Base-by-base conservation (phyloP, 768 basidiomycete genomes). In the Clavulina sp. region DNA sequence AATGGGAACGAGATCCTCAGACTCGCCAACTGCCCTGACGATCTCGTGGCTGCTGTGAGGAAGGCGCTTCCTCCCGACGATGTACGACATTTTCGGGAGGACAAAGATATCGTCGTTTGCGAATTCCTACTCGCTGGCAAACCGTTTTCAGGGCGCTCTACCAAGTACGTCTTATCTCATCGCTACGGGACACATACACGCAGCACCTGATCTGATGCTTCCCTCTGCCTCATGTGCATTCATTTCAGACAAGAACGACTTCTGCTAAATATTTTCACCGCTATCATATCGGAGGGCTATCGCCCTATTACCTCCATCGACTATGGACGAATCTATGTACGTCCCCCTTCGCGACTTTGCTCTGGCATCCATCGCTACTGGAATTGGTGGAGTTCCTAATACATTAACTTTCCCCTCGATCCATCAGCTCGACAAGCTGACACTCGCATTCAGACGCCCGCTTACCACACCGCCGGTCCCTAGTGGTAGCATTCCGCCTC, bases 1-100 rank as follows among this genome's bases (percentile, higher is more conserved):
- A 55, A 55, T 52, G 54, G 54, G n/a, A 41, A 29, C 16, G 54
- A 54, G 19, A 55, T 55, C 46, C 38, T 55, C 13, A 54, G 54
- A 19, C 19, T 55, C n/a, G 44, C 54, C 23, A 55, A 55, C 30
- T 55, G 55, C 38, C 53, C 54, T 5, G 36, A 13, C 5, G 49
- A 55, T 43, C 44, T 55, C 4, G 46, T 54, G 32, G 26, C 24
- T 13, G 19, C 46, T 18, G 28, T 55, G 19, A 41, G 54, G 24
- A 49, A 24, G 13, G 31, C 16, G 26, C 48, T 49, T 26, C n/a
- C n/a, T n/a, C 6, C 13, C 26, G 48, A 49, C 16, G 48, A 49
- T 13, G 32, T 49, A 13, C 48, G 48, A 7, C 28, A 49, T 28
- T 55, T 26, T 26, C n/a, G 54, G 26, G 54, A 55, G 18, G 53